A percentile compares a stretch with the other conserved stretches of the same genome.
Conservation (phyloP, 192 early-diverging fungal species). For the Phlyctochytrium arcticum region DNA sequence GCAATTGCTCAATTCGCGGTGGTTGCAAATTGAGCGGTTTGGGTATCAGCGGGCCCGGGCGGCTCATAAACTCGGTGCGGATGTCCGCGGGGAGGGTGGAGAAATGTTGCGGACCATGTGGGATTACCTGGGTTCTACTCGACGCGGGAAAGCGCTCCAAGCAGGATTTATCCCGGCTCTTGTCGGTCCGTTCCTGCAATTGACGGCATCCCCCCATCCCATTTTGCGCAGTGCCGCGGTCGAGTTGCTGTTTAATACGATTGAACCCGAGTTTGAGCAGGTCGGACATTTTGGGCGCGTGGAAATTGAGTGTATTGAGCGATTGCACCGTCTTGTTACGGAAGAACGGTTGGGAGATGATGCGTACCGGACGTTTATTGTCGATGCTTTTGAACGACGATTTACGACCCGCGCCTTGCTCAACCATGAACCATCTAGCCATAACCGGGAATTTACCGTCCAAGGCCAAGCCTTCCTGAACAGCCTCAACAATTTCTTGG, state of each 20-base stretch:
- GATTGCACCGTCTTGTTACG: constrained; percentile 36
- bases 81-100: constrained; percentile 56
- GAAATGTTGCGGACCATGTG: constrained; percentile 53
- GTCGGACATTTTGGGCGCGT: constrained; percentile 34
- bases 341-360: constrained; percentile 36
- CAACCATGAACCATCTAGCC: background rate
- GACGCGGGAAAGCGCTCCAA: constrained; percentile 18
- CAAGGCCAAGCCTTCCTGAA: constrained; percentile 39
- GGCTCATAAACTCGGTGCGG: constrained; percentile 53
- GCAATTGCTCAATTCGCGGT: constrained; percentile 48
- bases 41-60: constrained; percentile 52
- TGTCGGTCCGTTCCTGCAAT: constrained; percentile 44
- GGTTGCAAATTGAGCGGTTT: constrained; percentile 55
- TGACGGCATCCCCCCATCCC: constrained; percentile 44
- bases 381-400: constrained; percentile 35
- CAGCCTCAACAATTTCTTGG: constrained; percentile 48
- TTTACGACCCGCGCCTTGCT: constrained; percentile 28
- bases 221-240: constrained; percentile 34
- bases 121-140: constrained; percentile 36
- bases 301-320: constrained; percentile 45
- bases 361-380: constrained; percentile 37
- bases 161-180: constrained; percentile 33
- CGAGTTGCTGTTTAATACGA: constrained; percentile 40
- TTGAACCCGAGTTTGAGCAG: constrained; percentile 33
- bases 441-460: constrained; percentile 19